phyloP scores from a whole-genome alignment of 192 early-diverging fungal genomes.

The Coemansia sp. region DNA sequence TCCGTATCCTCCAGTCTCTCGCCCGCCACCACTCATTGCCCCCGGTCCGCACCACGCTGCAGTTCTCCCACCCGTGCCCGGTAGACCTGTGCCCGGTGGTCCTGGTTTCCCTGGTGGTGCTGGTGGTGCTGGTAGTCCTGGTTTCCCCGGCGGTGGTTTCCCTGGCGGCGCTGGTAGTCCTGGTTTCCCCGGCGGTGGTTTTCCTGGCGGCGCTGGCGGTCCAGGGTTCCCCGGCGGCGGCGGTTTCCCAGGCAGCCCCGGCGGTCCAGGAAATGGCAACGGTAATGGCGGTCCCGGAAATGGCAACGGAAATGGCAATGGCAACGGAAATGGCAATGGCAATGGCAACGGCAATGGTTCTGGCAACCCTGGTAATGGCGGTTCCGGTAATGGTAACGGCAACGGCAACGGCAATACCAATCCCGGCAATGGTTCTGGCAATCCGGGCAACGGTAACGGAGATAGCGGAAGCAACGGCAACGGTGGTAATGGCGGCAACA shows the following conservation, averaged over 20 bases:
- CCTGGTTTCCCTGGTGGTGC: conserved; percentile 10
- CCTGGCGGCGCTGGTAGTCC: conserved; percentile 8
- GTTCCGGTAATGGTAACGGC: not conserved
- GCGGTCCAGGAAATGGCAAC: too few relatives aligned
- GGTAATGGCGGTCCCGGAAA: too few relatives aligned
- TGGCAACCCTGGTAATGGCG: conserved; percentile 6
- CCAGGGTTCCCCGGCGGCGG: conserved; percentile 7
- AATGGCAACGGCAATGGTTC: conserved; percentile 8
- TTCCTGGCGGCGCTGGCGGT: conserved; percentile 12
- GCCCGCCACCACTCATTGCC: conserved; percentile 14
- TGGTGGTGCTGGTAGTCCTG: conserved; percentile 4
- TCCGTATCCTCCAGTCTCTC: conserved; percentile 2
- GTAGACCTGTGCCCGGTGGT: conserved; percentile 6
- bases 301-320: conserved; percentile 11
- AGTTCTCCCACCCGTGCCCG: not conserved
- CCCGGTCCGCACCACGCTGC: conserved; percentile 10
- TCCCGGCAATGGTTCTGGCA: not conserved
- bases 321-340: not conserved
- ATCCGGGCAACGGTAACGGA: conserved; percentile 7
- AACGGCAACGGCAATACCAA: not conserved
- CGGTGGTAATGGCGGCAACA: conserved; percentile 4
- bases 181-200: conserved; percentile 9
- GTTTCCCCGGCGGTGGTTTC: conserved; percentile 23
- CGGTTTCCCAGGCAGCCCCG: conserved; percentile 8
- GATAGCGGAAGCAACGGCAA: conserved; percentile 9